Conservation (phyloP, 352 stramenopile species). For the Phytophthora parvispora region DNA sequence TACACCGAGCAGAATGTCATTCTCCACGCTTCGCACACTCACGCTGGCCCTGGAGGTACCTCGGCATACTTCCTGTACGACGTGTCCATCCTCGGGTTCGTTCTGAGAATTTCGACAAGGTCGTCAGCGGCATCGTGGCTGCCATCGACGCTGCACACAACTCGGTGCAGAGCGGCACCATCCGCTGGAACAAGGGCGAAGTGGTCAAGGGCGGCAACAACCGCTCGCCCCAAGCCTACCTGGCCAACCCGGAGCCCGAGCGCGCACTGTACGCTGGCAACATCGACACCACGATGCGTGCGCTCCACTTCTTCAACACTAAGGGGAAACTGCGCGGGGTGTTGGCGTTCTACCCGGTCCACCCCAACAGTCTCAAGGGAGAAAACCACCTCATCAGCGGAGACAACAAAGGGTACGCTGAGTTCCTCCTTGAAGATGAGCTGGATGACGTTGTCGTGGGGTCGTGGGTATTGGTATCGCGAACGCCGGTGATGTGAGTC, state of each 20-base stretch:
- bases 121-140: neutral
- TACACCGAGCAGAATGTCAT: slow-evolving; percentile 2
- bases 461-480: slow-evolving; percentile 59
- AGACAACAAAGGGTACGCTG: slow-evolving; percentile 84
- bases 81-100: neutral
- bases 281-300: slow-evolving; percentile 2
- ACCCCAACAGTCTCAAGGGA: neutral
- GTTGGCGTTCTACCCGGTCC: neutral
- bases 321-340: neutral
- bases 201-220: neutral
- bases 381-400: slow-evolving; percentile 23
- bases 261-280: neutral
- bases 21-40: neutral
- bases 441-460: slow-evolving; percentile 35
- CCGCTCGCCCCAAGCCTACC: neutral
- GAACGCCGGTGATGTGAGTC: slow-evolving; percentile 60
- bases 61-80: neutral
- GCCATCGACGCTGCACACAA: neutral
- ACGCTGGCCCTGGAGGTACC: neutral
- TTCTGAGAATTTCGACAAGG: neutral
- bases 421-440: slow-evolving; percentile 57
- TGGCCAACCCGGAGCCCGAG: neutral
- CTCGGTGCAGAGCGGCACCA: neutral
- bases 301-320: neutral
- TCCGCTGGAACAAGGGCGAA: slow-evolving; percentile 6